Base-by-base conservation (phyloP, 768 basidiomycete genomes). In the Termitomyces sp. region DNA sequence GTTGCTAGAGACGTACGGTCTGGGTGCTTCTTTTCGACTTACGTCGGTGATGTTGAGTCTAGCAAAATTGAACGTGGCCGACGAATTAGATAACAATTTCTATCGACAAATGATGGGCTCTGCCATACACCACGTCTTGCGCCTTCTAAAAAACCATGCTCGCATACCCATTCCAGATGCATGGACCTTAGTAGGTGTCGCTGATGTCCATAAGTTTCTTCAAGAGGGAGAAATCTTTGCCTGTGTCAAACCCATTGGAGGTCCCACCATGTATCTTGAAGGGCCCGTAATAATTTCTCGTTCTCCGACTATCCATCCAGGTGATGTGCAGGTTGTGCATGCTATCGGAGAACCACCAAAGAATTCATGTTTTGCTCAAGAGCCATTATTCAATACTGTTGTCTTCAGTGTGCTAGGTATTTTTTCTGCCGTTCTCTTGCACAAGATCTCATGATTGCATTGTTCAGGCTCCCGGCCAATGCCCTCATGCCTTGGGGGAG, bases 141-240 rank as follows among this genome's bases (percentile, higher is more conserved):
- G 89, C 42, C 77, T 83, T 51, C 75, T 90, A 20, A 91, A 90
- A 62, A 81, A 84, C 59, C 76, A 77, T 60, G 87, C 88, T 0
- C 80, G 88, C 4, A 91, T 92, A 43, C 87, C 87, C 12, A 76
- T 92, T 14, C 83, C 82, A 1, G 75, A 75, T 5, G 84, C 81
- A 2, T 87, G 82, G 77, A 91, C 87, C 0, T 70, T 92, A 1
- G 89, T 90, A 4, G 89, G 89, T 0, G 82, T 91, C 7, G 87
- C 87, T 0, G 89, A 92, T 68, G 77, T 85, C 1, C 84, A 86
- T 62, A 69, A 72, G 1, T 82, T 76, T 60, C 76, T 91, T 5
- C 37, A 76, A 38, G 80, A 80, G 59, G 79, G 78, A 1, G 75
- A 89, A 63, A 80, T 91, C 20, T 92, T 88, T 67, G 86, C 81